Evolutionary conservation across 2,329 filamentous ascomycete species (phyloP).

Genomic region (Raffaelea arxii): DNA sequence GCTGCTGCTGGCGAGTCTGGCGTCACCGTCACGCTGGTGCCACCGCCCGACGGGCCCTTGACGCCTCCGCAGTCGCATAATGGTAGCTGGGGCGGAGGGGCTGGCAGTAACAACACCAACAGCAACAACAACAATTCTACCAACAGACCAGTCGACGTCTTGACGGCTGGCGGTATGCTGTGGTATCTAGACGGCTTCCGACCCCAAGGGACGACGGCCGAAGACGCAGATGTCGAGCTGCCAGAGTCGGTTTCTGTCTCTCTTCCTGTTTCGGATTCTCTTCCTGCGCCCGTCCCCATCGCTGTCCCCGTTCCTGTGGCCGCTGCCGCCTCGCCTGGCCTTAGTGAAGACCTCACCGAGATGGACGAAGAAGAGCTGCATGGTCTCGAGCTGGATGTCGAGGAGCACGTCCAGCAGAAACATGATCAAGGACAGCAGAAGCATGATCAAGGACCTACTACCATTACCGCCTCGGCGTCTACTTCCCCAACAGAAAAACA

Average conservation of each 20-base stretch:
- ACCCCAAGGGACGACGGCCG: slow-evolving; percentile 68
- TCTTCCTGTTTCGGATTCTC: no score
- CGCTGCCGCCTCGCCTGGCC: slow-evolving; percentile 22
- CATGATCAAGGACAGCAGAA: slow-evolving; percentile 15
- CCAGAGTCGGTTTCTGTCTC: not conserved
- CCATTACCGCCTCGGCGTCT: no score
- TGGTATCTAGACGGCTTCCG: slow-evolving; percentile 85
- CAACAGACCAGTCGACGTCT: slow-evolving; percentile 35
- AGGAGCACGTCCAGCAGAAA: slow-evolving; percentile 20
- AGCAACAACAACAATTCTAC: not conserved
- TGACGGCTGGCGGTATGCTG: slow-evolving; percentile 67
- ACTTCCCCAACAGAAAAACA: no score
- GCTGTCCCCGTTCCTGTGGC: no score
- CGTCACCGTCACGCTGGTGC: no score
- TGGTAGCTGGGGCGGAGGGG: slow-evolving; percentile 30
- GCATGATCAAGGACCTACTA: slow-evolving; percentile 24
- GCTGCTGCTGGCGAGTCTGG: no score
- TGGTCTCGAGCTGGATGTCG: slow-evolving; percentile 50
- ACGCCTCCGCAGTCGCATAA: slow-evolving; percentile 57
- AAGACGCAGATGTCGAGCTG: slow-evolving; percentile 33
- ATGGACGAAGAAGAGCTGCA: slow-evolving; percentile 85
- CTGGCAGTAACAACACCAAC: slow-evolving; percentile 6
- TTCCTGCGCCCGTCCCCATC: no score
- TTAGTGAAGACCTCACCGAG: slow-evolving; percentile 84
- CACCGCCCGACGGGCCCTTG: slow-evolving; percentile 36